Percentiles rank a stretch among this genome's conserved stretches.
phyloP scores from a whole-genome alignment of 371 early-diverging fungal species.

The Mucor sp. region DNA sequence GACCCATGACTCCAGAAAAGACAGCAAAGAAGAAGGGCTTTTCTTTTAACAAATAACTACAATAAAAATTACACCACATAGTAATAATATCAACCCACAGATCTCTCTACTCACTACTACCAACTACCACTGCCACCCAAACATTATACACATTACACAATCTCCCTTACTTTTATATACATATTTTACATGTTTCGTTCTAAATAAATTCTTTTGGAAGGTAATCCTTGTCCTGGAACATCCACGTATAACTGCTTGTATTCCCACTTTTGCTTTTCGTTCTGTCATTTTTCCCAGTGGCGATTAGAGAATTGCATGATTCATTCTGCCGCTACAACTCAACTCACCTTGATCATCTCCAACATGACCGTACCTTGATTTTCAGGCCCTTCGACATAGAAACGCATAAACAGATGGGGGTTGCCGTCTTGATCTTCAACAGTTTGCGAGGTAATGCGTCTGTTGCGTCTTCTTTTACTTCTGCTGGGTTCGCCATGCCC shows the following conservation, averaged over 20 bases:
- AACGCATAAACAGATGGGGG: conserved; percentile 53
- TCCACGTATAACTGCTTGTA: conserved; percentile 56
- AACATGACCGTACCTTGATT: conserved; percentile 49
- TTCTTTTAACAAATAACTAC: conserved; percentile 62
- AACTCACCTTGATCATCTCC: conserved; percentile 50
- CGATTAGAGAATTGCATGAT: background rate
- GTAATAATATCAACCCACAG: background rate
- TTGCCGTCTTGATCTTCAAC: conserved; percentile 40
- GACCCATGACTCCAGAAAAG: conserved; percentile 87
- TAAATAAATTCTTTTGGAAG: conserved; percentile 26
- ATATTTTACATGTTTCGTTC: conserved; percentile 12
- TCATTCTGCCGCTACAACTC: no score
- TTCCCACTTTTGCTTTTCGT: conserved; percentile 49
- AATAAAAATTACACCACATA: background rate
- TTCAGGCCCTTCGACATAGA: conserved; percentile 52
- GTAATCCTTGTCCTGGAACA: conserved; percentile 47
- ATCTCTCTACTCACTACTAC: background rate
- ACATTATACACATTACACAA: background rate
- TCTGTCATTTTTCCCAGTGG: conserved; percentile 8
- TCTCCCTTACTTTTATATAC: background rate
- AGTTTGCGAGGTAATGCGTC: conserved; percentile 42
- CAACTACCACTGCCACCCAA: background rate
- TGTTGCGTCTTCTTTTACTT: conserved; percentile 47
- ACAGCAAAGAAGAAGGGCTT: conserved; percentile 72
- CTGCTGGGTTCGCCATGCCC: conserved; percentile 51